phyloP scores from a whole-genome alignment of 2,329 filamentous ascomycete species.

The Stemphylium beticola region DNA sequence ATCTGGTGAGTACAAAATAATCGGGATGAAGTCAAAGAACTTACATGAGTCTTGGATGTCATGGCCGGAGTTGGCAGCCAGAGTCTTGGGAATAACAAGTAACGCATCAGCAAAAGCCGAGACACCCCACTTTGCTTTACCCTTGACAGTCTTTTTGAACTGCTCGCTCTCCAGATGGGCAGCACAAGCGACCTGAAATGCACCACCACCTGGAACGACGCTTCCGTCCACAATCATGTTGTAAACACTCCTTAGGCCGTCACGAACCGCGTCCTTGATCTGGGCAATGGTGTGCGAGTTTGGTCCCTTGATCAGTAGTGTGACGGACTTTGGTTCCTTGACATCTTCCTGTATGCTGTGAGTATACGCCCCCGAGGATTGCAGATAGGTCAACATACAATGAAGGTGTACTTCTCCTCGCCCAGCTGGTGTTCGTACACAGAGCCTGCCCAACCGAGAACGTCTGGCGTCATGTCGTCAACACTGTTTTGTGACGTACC shows the following conservation, averaged over 20 bases:
- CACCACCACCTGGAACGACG: constrained; percentile 91
- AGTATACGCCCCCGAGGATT: constrained; percentile 15
- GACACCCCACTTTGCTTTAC: constrained; percentile 96
- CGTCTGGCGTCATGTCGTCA: constrained; percentile 84
- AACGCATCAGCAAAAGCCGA: constrained; percentile 94
- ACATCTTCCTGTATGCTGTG: constrained; percentile 73
- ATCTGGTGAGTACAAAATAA: constrained; percentile 19
- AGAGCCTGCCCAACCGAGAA: constrained; percentile 92
- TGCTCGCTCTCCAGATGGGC: constrained; percentile 84
- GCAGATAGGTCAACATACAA: constrained; percentile 53
- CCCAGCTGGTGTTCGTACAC: constrained; percentile 98
- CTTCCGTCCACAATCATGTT: constrained; percentile 99
- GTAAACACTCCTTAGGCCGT: constrained; percentile 94
- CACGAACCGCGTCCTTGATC: constrained; percentile 93
- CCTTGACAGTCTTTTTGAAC: constrained; percentile 90
- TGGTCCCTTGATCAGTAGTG: constrained; percentile 95
- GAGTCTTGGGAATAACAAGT: constrained; percentile 93
- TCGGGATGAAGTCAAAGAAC: constrained; percentile 47
- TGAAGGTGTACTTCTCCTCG: constrained; percentile 98
- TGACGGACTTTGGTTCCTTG: constrained; percentile 98
- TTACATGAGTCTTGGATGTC: constrained; percentile 94
- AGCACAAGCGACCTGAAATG: constrained; percentile 94
- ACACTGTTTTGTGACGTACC: constrained; percentile 94
- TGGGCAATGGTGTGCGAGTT: constrained; percentile 97
- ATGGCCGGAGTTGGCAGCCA: constrained; percentile 93